Percentiles rank a stretch among this genome's conserved stretches.
Conservation (phyloP, 192 early-diverging fungal species). For the Podila epigama region DNA sequence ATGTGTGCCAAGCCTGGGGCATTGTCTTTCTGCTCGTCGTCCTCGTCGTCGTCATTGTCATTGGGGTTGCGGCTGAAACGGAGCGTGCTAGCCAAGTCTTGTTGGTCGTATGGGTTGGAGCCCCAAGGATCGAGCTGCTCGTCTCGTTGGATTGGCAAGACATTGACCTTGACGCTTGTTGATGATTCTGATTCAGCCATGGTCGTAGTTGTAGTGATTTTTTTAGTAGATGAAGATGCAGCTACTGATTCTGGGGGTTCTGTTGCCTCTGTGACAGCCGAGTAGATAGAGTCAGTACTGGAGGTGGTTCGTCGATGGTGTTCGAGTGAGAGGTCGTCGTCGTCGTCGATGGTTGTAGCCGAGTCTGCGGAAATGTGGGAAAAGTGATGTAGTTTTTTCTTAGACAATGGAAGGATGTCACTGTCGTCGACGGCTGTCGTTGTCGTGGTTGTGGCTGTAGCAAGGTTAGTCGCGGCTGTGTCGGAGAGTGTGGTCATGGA, state of each 20-base stretch:
- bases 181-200: background rate
- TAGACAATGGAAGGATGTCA: background rate
- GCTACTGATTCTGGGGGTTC: slow-evolving; percentile 17
- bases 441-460: slow-evolving; percentile 1
- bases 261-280: slow-evolving; percentile 46
- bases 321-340: slow-evolving; percentile 3
- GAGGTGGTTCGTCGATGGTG: slow-evolving; percentile 32
- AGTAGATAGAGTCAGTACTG: slow-evolving; percentile 42
- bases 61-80: slow-evolving; percentile 18
- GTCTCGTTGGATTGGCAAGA: slow-evolving; percentile 6
- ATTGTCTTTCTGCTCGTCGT: slow-evolving; percentile 14
- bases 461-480: slow-evolving; percentile 3
- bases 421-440: slow-evolving; percentile 2
- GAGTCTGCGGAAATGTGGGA: slow-evolving; percentile 46
- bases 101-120: slow-evolving; percentile 46
- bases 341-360: slow-evolving; percentile 36
- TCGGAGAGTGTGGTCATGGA: background rate
- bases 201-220: background rate
- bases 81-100: slow-evolving; percentile 26
- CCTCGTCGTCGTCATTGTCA: slow-evolving; percentile 12
- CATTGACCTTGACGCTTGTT: background rate
- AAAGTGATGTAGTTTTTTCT: slow-evolving; percentile 18
- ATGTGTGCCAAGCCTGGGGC: slow-evolving; percentile 24
- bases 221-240: background rate
- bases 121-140: slow-evolving; percentile 47